Evolutionary conservation across 2,329 filamentous ascomycete species (phyloP), one percentile per base, ranked within the genome.

Genomic region (Claviceps cyperi): DNA sequence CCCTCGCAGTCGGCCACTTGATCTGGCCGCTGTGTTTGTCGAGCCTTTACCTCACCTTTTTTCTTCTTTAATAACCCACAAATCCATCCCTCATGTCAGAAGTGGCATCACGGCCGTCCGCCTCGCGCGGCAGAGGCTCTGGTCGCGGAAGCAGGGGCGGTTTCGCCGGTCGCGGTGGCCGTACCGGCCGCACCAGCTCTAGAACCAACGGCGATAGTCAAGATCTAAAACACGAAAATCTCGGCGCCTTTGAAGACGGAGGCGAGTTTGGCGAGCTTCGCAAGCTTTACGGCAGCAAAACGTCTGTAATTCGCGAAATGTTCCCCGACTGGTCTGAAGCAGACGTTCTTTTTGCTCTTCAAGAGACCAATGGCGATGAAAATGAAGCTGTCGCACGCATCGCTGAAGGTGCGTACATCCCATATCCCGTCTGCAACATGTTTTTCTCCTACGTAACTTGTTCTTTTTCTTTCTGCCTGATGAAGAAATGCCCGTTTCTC

Each of bases 281-380:
- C 78, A 89, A 87, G 75, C 82, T 86, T 67, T 92, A 94, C 65
- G 78, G 84, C 62, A 73, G 74, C 62, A 86, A 91, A 71, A 78
- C 95, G 60, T 75, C 75, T 54, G 81, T 83, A 61, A 81, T 98
- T 66, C 89, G 87, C 72, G 90, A 95, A 67, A 83, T 97, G 72
- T 96, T 95, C 73, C 81, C 87, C 53, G 84, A 89, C 68, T 97
- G 91, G 92, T 91, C 89, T 59, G 87, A 95, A 63, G 87, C 90
- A 67, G 91, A 97, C 67, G 80, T 97, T 56, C 81, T 97, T 56
- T 92, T 92, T 66, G 90, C 90, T 54, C 76, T 98, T 53, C 81
- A 94, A 68, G 92, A 98, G 73, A 84, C 83, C 51, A 78, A 86
- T 60, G 86, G 86, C 60, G 85, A 92, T 68, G 74, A 88, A 61